Evolutionary conservation across 257 asterid species (phyloP).

Genomic region (Galeopsis tetrahit): DNA sequence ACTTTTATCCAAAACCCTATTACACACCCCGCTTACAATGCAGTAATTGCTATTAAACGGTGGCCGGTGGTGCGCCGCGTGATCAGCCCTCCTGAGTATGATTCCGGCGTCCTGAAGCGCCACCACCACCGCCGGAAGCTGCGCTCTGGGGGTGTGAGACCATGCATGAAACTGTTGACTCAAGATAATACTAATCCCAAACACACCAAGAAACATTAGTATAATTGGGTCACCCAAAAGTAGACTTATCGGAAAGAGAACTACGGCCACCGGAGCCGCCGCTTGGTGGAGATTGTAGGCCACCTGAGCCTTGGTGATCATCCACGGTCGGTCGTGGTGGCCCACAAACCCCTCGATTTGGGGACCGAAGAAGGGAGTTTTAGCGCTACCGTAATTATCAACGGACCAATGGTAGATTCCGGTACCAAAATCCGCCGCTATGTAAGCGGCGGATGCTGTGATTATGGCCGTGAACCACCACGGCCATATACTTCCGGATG

Average conservation of each 20-base stretch:
- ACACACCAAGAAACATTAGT: conserved; percentile 39
- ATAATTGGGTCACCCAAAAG: conserved; percentile 12
- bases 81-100: conserved; percentile 55
- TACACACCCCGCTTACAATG: conserved; percentile 85
- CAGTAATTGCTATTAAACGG: conserved; percentile 80
- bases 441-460: conserved; percentile 39
- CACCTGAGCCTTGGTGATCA: conserved; percentile 30
- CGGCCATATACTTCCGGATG: not conserved
- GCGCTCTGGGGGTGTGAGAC: conserved; percentile 74
- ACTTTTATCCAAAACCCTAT: conserved; percentile 50
- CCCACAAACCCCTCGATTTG: conserved; percentile 45
- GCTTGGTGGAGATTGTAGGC: conserved; percentile 41
- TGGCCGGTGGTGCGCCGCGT: conserved; percentile 76
- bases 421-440: conserved; percentile 42
- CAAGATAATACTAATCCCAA: conserved; percentile 43
- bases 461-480: conserved; percentile 29
- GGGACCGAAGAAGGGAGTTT: conserved; percentile 46
- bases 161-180: conserved; percentile 88
- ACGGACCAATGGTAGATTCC: conserved; percentile 60
- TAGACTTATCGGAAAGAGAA: conserved; percentile 10
- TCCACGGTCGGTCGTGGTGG: conserved; percentile 54
- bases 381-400: conserved; percentile 49
- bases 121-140: conserved; percentile 64
- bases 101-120: conserved; percentile 81
- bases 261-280: conserved; percentile 34